phyloP scores from a whole-genome alignment of 495 filamentous ascomycete species.

The Neurospora sp. region DNA sequence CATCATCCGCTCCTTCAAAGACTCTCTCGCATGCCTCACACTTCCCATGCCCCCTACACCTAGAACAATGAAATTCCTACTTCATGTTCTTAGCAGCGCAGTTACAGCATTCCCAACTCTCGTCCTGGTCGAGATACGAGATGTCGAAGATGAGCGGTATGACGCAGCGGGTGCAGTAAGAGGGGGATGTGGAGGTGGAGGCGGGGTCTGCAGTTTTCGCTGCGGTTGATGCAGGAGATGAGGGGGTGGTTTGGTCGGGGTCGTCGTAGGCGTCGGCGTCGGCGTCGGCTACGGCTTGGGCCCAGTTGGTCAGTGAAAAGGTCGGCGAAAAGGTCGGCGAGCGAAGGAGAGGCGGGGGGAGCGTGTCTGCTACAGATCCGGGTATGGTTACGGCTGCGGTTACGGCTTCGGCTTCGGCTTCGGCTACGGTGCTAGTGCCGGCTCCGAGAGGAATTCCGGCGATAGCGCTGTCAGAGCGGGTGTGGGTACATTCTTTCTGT shows the following conservation, averaged over 20 bases:
- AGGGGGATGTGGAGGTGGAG: not conserved
- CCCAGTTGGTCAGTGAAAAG: no score
- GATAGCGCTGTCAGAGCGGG: not conserved
- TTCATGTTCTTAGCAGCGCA: not conserved
- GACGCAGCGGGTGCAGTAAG: not conserved
- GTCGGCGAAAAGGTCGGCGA: no score
- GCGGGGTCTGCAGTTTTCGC: not conserved
- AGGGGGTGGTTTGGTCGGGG: not conserved
- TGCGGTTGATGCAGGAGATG: not conserved
- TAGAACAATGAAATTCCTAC: constrained; percentile 4
- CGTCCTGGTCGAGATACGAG: not conserved
- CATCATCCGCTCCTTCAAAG: no score
- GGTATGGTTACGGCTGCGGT: not conserved
- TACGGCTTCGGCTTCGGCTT: no score
- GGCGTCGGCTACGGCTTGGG: not conserved
- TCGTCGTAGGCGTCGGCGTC: not conserved
- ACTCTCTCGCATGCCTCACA: no score
- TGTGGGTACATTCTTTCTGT: not conserved
- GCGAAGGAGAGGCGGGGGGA: not conserved
- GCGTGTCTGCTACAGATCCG: not conserved
- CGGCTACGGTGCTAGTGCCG: not conserved
- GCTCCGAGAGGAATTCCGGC: not conserved
- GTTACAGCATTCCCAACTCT: constrained; percentile 8
- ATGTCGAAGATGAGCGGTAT: not conserved
- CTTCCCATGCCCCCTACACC: constrained; percentile 1